phyloP scores from a whole-genome alignment of 1,284 basidiomycete genomes.

The Heterobasidion parviporum region DNA sequence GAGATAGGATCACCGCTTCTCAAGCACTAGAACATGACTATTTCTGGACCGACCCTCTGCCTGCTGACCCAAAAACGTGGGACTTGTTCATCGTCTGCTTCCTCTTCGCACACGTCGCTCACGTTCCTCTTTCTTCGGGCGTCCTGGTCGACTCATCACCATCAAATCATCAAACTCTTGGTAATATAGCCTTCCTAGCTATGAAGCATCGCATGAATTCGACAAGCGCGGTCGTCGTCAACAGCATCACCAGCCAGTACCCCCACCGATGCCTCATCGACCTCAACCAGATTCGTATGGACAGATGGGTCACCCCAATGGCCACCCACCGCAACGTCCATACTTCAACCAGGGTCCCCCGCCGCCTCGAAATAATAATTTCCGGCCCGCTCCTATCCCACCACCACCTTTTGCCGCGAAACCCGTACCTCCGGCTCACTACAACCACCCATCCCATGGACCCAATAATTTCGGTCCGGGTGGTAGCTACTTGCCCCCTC shows the following conservation, averaged over 20 bases:
- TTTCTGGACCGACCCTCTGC: constrained; percentile 84
- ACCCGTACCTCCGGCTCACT: not conserved
- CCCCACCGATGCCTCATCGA: not conserved
- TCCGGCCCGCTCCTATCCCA: constrained; percentile 1
- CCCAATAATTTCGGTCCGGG: not conserved
- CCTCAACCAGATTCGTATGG: constrained; percentile 7
- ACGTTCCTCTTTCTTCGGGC: constrained; percentile 2
- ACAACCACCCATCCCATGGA: not conserved
- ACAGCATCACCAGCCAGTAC: constrained; percentile 14
- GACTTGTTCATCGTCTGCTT: constrained; percentile 25
- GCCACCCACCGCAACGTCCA: not conserved
- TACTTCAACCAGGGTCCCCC: constrained; percentile 3
- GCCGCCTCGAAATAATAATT: constrained; percentile 4
- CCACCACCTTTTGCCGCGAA: constrained; percentile 8
- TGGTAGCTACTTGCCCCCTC: not conserved
- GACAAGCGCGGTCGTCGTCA: constrained; percentile 67
- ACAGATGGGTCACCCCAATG: constrained; percentile 7
- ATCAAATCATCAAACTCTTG: not conserved
- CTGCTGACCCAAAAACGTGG: constrained; percentile 78
- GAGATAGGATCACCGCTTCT: constrained; percentile 83
- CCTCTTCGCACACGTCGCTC: not conserved
- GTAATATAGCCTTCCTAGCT: constrained; percentile 55
- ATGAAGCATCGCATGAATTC: constrained; percentile 79
- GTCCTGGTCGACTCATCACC: constrained; percentile 5
- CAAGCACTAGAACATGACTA: constrained; percentile 88